Evolutionary conservation across 805 yeast genomes (phyloP), one percentile per base, ranked within the genome.

Genomic region (Metschnikowia colocasiae): DNA sequence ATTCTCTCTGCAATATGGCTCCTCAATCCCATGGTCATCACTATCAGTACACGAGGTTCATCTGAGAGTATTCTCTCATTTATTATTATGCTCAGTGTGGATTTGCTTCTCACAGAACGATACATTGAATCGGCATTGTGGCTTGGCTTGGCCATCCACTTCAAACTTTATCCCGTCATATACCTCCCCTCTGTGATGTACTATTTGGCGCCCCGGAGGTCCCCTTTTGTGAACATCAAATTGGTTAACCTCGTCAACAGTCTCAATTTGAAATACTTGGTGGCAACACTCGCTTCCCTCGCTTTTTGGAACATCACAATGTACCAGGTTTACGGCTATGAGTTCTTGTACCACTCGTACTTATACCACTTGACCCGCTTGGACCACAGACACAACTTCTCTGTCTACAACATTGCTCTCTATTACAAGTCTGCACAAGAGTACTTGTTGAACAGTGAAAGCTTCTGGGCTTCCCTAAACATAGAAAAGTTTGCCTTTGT

Each of bases 351-450:
- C 35, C 87, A 92, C 56, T 78, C 97, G 0, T 90, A 87, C 61
- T 60, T 89, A 4, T 91, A 92, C 62, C 99, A 92, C 64, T 68
- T 92, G 35, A 73, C 79, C 7, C 73, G 99, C 50, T 65, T 88
- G 3, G 99, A 94, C 63, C 99, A 94, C 64, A 79, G 99, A 40
- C 99, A 94, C 67, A 94, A 94, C 65, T 94, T 94, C 61, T 87
- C 96, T 4, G 72, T 91, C 2, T 94, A 91, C 77, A 87, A 91
- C 62, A 69, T 88, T 10, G 69, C 83, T 19, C 69, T 94, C 34
- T 86, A 85, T 62, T 79, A 77, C 60, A 76, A 76, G 39, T 82
- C 90, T 1, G 72, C 73, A 15, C 31, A 29, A 6, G 41, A 26
- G n/a, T 22, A 19, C n/a, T 18, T 40, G 22, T 30, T n/a, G 22